Percentiles rank a stretch among this genome's conserved stretches.
phyloP scores from a whole-genome alignment of 169 alveolate genomes.

The Plasmodium reichenowi region DNA sequence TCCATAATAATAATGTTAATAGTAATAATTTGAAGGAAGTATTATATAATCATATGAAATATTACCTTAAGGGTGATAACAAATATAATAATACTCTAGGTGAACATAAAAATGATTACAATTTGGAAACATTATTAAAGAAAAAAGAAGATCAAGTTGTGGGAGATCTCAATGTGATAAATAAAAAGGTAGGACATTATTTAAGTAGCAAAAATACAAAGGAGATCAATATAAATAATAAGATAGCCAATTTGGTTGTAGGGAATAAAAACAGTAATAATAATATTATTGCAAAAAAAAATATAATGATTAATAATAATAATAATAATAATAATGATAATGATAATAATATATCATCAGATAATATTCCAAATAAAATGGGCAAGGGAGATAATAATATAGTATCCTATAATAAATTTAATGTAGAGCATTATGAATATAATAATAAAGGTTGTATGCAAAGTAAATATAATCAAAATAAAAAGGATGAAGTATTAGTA shows the following conservation, averaged over 20 bases:
- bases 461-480: neutral
- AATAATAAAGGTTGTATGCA: no score
- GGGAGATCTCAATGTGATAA: neutral
- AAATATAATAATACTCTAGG: neutral
- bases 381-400: no score
- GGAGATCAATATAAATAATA: neutral
- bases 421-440: no score
- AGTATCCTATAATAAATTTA: no score
- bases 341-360: no score
- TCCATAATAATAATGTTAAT: neutral
- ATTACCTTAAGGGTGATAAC: neutral
- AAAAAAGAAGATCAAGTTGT: neutral
- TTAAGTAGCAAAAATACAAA: neutral
- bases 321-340: no score
- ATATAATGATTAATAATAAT: no score
- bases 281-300: no score
- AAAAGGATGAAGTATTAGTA: neutral
- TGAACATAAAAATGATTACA: constrained; percentile 1
- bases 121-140: neutral
- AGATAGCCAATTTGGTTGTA: no score
- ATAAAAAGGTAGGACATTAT: neutral
- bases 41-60: neutral
- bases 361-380: no score
- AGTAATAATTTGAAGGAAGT: constrained; percentile 5
- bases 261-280: no score